Conservation (phyloP, 1,284 basidiomycete genomes). For the Puccinia polysora region DNA sequence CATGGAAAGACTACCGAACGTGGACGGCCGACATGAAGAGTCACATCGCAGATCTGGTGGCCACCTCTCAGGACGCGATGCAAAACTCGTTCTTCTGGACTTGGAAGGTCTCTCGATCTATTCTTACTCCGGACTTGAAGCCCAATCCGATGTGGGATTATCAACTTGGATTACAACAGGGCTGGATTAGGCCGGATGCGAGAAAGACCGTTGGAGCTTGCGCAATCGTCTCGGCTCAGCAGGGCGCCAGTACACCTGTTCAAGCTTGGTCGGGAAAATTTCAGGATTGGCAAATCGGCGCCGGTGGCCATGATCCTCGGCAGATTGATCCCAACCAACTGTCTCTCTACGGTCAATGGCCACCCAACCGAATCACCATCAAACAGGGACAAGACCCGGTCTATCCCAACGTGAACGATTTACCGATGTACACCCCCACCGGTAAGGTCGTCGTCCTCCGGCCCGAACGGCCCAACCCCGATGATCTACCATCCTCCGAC, state of each 20-base stretch:
- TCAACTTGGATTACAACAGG: conserved; percentile 23
- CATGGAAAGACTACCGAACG: conserved; percentile 37
- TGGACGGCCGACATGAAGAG: conserved; percentile 38
- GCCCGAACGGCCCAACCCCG: conserved; percentile 3
- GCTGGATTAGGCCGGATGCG: too few species aligned
- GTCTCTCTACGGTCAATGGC: conserved; percentile 25
- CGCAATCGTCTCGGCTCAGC: neutral
- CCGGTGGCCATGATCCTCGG: too few species aligned
- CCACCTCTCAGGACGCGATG: conserved; percentile 38
- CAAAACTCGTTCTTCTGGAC: conserved; percentile 44
- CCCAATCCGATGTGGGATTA: conserved; percentile 44
- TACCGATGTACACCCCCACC: conserved; percentile 23
- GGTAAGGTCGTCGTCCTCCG: conserved; percentile 22
- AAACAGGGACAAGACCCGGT: conserved; percentile 2
- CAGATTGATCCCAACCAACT: too few species aligned
- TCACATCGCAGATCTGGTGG: conserved; percentile 35
- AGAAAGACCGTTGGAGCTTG: neutral
- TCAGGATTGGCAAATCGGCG: too few species aligned
- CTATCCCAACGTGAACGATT: neutral
- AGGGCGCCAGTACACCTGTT: too few species aligned
- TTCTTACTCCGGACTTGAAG: conserved; percentile 21
- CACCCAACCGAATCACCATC: conserved; percentile 20
- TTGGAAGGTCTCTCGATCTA: conserved; percentile 42
- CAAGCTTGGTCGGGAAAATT: too few species aligned
- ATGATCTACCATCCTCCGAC: neutral